Evolutionary conservation across 2,329 filamentous ascomycete species (phyloP).

Genomic region (Cryphonectria radicalis): DNA sequence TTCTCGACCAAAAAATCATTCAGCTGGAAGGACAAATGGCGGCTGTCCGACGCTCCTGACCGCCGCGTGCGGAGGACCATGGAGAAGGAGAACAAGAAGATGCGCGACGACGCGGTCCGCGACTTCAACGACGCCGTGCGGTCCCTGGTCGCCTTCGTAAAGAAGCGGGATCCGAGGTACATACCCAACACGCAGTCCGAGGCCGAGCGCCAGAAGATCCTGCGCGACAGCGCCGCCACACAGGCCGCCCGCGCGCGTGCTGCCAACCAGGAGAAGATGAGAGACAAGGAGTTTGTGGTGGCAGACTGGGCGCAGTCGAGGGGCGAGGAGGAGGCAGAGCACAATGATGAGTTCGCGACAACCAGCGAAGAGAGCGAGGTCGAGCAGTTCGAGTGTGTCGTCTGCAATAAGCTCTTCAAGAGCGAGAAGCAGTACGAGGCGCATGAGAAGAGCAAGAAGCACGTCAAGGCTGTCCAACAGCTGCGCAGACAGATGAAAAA

Average conservation of each 20-base stretch:
- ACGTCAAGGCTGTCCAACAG: conserved; percentile 82
- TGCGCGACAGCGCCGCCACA: conserved; percentile 78
- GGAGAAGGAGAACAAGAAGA: conserved; percentile 92
- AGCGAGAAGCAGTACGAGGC: conserved; percentile 90
- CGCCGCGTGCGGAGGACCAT: conserved; percentile 80
- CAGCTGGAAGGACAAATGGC: conserved; percentile 86
- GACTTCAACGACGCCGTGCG: conserved; percentile 94
- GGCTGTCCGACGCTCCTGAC: conserved; percentile 84
- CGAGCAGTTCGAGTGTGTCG: conserved; percentile 72
- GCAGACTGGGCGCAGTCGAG: conserved; percentile 76
- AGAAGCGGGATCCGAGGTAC: conserved; percentile 89
- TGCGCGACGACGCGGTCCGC: conserved; percentile 78
- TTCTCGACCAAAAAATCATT: conserved; percentile 88
- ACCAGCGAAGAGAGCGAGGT: conserved; percentile 59
- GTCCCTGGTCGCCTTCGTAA: conserved; percentile 83
- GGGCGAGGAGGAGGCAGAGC: conserved; percentile 54
- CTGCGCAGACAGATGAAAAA: conserved; percentile 81
- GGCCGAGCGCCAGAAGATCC: conserved; percentile 75
- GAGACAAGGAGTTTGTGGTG: conserved; percentile 54
- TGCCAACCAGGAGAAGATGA: conserved; percentile 75
- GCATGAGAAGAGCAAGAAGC: conserved; percentile 97
- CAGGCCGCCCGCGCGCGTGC: conserved; percentile 85
- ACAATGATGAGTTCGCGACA: conserved; percentile 62
- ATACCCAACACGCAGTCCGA: conserved; percentile 77
- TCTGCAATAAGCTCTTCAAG: conserved; percentile 81